Percentiles rank a stretch among this genome's conserved stretches.
Evolutionary conservation across 2,329 filamentous ascomycete genomes (phyloP).

Genomic region (Tolypocladium ophioglossoides): DNA sequence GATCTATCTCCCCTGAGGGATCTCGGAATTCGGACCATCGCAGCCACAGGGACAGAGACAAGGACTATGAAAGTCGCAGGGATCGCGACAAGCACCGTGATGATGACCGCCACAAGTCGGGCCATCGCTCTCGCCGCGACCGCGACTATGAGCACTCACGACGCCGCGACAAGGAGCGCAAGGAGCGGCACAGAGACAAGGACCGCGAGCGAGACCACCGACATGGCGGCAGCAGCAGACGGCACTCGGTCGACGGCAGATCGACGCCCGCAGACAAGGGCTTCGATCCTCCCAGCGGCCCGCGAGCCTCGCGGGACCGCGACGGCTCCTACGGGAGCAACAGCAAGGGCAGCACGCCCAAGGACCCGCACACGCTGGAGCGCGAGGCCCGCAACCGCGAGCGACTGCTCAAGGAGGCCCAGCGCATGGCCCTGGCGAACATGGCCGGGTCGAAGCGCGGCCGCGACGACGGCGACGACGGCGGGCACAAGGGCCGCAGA

Average conservation of each 20-base stretch:
- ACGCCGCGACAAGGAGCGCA: slow-evolving; percentile 26
- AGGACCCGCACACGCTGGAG: slow-evolving; percentile 58
- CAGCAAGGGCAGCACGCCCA: slow-evolving; percentile 13
- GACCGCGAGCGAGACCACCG: slow-evolving; percentile 20
- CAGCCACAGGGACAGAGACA: slow-evolving; percentile 51
- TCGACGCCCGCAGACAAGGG: slow-evolving; percentile 24
- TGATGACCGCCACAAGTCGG: slow-evolving; percentile 29
- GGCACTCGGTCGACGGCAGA: slow-evolving; percentile 14
- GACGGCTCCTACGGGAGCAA: slow-evolving; percentile 22
- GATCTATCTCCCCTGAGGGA: slow-evolving; percentile 54
- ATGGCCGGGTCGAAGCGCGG: slow-evolving; percentile 38
- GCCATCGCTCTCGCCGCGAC: slow-evolving; percentile 33
- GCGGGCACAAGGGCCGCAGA: slow-evolving; percentile 23
- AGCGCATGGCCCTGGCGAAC: slow-evolving; percentile 47
- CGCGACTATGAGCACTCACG: slow-evolving; percentile 22
- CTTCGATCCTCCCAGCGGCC: slow-evolving; percentile 31
- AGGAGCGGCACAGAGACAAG: slow-evolving; percentile 23
- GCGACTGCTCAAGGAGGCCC: slow-evolving; percentile 56
- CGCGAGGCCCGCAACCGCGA: slow-evolving; percentile 57
- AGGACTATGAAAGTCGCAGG: slow-evolving; percentile 29
- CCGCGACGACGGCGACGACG: slow-evolving; percentile 32
- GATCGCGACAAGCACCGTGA: slow-evolving; percentile 36
- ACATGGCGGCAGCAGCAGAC: slow-evolving; percentile 22
- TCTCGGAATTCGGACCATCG: slow-evolving; percentile 47
- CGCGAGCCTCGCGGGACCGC: slow-evolving; percentile 22